phyloP scores from a whole-genome alignment of 805 yeast genomes.

The Pichia kluyveri region DNA sequence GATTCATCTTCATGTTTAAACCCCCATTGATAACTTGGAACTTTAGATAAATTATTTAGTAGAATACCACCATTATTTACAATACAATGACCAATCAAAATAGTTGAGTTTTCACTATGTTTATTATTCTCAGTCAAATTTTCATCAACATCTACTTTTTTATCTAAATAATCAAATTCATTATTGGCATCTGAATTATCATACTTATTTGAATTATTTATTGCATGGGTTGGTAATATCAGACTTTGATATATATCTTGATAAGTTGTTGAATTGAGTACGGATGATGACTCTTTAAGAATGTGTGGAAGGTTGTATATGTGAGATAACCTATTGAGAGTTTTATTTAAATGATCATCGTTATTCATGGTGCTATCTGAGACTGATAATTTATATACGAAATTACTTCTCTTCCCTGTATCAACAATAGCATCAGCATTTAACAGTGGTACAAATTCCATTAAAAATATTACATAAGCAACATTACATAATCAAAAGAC shows the following conservation, averaged over 20 bases:
- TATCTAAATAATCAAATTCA: not conserved
- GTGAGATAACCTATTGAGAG: slow-evolving; percentile 13
- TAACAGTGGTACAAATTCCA: too few relatives aligned
- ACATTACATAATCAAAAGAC: too few relatives aligned
- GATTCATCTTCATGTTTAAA: slow-evolving; percentile 24
- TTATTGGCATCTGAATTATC: not conserved
- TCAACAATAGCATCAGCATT: too few relatives aligned
- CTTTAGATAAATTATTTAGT: slow-evolving; percentile 21
- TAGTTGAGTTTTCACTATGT: not conserved
- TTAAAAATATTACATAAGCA: too few relatives aligned
- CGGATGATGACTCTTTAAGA: slow-evolving; percentile 10
- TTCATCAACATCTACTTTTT: too few relatives aligned
- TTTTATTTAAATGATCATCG: slow-evolving; percentile 6
- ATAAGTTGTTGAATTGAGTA: slow-evolving; percentile 14
- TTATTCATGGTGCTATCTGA: too few relatives aligned
- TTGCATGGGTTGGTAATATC: slow-evolving; percentile 16
- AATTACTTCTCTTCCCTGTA: too few relatives aligned
- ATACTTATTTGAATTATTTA: not conserved
- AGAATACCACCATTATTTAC: slow-evolving; percentile 25
- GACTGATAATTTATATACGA: too few relatives aligned
- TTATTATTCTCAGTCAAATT: not conserved
- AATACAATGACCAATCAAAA: slow-evolving; percentile 29
- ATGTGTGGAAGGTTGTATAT: slow-evolving; percentile 18
- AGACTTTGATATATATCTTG: slow-evolving; percentile 16
- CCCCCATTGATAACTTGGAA: slow-evolving; percentile 28